phyloP scores from a whole-genome alignment of 495 filamentous ascomycete genomes.

The Penicillium daleae region DNA sequence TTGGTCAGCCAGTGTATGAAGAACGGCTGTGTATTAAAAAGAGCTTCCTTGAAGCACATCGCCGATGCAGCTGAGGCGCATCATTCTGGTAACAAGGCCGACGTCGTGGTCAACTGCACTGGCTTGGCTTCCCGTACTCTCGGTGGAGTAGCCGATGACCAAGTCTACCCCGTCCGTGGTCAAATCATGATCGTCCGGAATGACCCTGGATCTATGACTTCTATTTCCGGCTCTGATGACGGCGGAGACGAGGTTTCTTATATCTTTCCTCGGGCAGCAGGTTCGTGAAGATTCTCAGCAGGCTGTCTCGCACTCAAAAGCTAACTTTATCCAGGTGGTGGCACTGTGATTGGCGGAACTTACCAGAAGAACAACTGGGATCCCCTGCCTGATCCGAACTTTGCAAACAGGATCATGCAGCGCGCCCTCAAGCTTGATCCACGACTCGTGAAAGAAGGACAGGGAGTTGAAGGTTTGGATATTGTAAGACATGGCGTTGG shows the following conservation, averaged over 20 bases:
- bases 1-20: slow-evolving; percentile 71
- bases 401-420: slow-evolving; percentile 85
- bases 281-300: slow-evolving; percentile 19
- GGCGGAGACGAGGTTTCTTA: slow-evolving; percentile 76
- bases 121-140: slow-evolving; percentile 71
- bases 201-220: slow-evolving; percentile 67
- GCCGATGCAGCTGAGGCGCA: slow-evolving; percentile 65
- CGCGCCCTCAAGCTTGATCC: slow-evolving; percentile 72
- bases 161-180: slow-evolving; percentile 74
- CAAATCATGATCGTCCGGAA: slow-evolving; percentile 89
- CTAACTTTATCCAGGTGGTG: slow-evolving; percentile 49
- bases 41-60: slow-evolving; percentile 66
- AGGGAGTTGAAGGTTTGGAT: slow-evolving; percentile 75
- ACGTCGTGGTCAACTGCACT: slow-evolving; percentile 83
- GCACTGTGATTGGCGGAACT: slow-evolving; percentile 82
- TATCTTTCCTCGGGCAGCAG: slow-evolving; percentile 82
- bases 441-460: slow-evolving; percentile 65
- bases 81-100: slow-evolving; percentile 60
- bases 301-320: background rate
- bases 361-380: slow-evolving; percentile 85
- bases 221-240: slow-evolving; percentile 75
- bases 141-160: slow-evolving; percentile 77
- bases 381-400: slow-evolving; percentile 72
- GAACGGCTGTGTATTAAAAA: slow-evolving; percentile 65
- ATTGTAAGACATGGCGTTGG: slow-evolving; percentile 87